Conservation (phyloP, 768 basidiomycete species). For the Xerocomellus intermedius region DNA sequence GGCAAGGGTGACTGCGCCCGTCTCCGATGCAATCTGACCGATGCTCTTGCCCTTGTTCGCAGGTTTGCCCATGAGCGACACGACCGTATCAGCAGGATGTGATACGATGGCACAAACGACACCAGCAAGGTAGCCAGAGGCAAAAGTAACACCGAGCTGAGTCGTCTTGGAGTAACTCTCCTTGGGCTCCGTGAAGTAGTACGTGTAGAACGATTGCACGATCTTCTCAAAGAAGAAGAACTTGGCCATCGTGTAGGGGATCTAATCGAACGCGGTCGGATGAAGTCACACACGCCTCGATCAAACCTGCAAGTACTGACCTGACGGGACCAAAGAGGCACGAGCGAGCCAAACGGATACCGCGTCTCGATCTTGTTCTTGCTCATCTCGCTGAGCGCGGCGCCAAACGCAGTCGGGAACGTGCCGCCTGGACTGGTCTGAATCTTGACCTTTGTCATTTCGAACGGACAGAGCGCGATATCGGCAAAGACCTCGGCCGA, state of each 20-base stretch:
- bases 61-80: conserved; percentile 91
- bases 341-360: conserved; percentile 82
- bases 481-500: conserved; percentile 96
- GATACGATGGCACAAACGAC: conserved; percentile 95
- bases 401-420: conserved; percentile 74
- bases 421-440: conserved; percentile 74
- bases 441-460: conserved; percentile 92
- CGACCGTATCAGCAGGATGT: conserved; percentile 91
- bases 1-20: conserved; percentile 59
- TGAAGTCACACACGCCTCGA: neutral
- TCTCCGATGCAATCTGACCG: conserved; percentile 69
- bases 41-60: conserved; percentile 78
- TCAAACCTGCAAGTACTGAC: conserved; percentile 34
- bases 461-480: conserved; percentile 91
- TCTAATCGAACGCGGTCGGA: conserved; percentile 42
- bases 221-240: conserved; percentile 96
- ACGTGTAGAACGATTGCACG: conserved; percentile 82
- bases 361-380: conserved; percentile 67
- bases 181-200: conserved; percentile 80
- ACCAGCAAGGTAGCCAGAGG: conserved; percentile 93
- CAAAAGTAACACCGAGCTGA: conserved; percentile 87
- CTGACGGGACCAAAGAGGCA: conserved; percentile 88
- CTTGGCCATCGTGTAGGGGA: conserved; percentile 99
- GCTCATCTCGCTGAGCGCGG: conserved; percentile 71
- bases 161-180: conserved; percentile 76